A percentile compares a stretch with the other conserved stretches of the same genome.
Evolutionary conservation across 768 basidiomycete species (phyloP).

Genomic region (Boletus barrowsii): DNA sequence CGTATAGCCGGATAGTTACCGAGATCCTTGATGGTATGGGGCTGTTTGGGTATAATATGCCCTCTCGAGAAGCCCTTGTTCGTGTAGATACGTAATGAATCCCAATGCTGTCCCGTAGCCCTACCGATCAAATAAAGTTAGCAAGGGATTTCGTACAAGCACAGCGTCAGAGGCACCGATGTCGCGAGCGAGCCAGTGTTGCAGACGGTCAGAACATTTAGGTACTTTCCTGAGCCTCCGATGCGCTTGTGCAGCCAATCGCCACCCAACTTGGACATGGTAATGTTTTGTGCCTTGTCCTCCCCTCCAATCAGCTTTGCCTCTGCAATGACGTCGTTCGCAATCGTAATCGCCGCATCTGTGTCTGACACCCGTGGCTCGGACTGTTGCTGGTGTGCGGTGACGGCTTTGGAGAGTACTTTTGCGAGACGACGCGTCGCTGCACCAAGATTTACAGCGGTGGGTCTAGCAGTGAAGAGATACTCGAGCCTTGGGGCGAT

Average conservation of each 20-base stretch:
- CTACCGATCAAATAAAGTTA: slow-evolving; percentile 38
- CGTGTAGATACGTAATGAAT: slow-evolving; percentile 86
- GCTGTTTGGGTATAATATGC: slow-evolving; percentile 94
- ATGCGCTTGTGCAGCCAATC: slow-evolving; percentile 68
- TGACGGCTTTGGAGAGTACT: slow-evolving; percentile 34
- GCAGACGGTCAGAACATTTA: slow-evolving; percentile 91
- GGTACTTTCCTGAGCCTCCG: slow-evolving; percentile 37
- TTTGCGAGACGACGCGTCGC: slow-evolving; percentile 71
- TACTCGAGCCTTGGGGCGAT: slow-evolving; percentile 61
- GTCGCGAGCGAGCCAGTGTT: slow-evolving; percentile 97
- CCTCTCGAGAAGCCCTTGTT: slow-evolving; percentile 68
- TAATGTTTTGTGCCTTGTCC: slow-evolving; percentile 82
- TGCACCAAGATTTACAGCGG: slow-evolving; percentile 91
- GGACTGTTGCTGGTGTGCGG: slow-evolving; percentile 14
- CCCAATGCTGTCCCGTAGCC: slow-evolving; percentile 96
- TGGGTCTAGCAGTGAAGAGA: slow-evolving; percentile 87
- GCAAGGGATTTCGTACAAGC: slow-evolving; percentile 1
- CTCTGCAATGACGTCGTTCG: slow-evolving; percentile 63
- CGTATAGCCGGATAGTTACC: slow-evolving; percentile 36
- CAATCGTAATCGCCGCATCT: slow-evolving; percentile 45
- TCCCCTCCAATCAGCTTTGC: slow-evolving; percentile 76
- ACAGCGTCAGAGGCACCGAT: slow-evolving; percentile 47
- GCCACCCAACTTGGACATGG: slow-evolving; percentile 82
- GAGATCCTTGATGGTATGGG: slow-evolving; percentile 91
- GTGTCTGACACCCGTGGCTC: slow-evolving; percentile 15